Percentiles rank a stretch among this genome's conserved stretches.
These are phyloP conservation scores for thale cress (Arabidopsis thaliana) DNA, from an alignment of 345 rosid species.

Conservation along the genomic window TAIR10.1 NC_003075.7:12451501-12452000, in stretches of 20 bases:
- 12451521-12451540: conserved; percentile 7
- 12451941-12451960: conserved; percentile 84
- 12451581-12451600: conserved; percentile 52
- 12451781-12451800: conserved; percentile 98
- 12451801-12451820: conserved; percentile 57
- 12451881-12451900: conserved; percentile 88
- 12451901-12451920: conserved; percentile 70
- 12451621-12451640: neutral
- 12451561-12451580: neutral
- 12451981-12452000: conserved; percentile 52
- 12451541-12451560: neutral
- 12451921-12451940: conserved; percentile 67
- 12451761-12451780: conserved; percentile 68
- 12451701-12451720: conserved; percentile 65
- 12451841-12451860: conserved; percentile 4
- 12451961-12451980: conserved; percentile 71
- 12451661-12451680: neutral
- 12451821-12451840: conserved; percentile 25
- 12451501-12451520: neutral
- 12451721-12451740: conserved; percentile 92
- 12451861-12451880: conserved; percentile 43
- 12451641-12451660: conserved; percentile 20
- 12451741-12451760: conserved; percentile 77
- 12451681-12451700: neutral
- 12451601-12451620: conserved; percentile 46